These are phyloP conservation scores for Claviceps citrina DNA, from an alignment of 2,329 filamentous ascomycete species.

Conservation along the genomic window DNA sequence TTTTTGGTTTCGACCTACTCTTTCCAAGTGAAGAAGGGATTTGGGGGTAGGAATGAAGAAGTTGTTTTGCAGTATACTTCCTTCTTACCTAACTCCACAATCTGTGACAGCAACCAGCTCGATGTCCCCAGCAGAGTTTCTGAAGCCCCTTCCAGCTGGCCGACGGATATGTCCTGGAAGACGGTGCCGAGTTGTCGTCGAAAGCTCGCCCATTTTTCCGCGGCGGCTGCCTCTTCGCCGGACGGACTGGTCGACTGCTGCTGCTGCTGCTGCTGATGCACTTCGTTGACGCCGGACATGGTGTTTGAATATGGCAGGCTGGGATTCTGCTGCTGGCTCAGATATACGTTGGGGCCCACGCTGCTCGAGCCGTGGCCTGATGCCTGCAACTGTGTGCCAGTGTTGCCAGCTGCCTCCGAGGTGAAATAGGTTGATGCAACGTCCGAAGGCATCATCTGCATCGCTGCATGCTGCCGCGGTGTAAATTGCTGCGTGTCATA, in stretches of 20 bases:
- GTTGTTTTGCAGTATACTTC: no score
- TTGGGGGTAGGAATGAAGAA: background rate
- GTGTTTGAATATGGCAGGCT: slow-evolving; percentile 34
- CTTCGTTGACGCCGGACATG: slow-evolving; percentile 31
- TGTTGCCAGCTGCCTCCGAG: slow-evolving; percentile 28
- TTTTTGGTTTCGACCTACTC: no score
- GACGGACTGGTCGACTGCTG: background rate
- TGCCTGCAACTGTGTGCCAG: slow-evolving; percentile 37
- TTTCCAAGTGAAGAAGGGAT: no score
- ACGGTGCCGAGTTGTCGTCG: slow-evolving; percentile 47
- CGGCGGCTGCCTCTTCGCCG: slow-evolving; percentile 36
- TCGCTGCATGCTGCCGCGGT: slow-evolving; percentile 57
- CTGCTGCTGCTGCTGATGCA: slow-evolving; percentile 18
- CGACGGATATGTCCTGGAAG: slow-evolving; percentile 53
- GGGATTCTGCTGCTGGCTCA: slow-evolving; percentile 44
- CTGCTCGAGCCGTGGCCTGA: slow-evolving; percentile 31
- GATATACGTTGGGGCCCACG: slow-evolving; percentile 50
- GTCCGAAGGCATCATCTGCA: slow-evolving; percentile 48
- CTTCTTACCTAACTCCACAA: slow-evolving; percentile 38
- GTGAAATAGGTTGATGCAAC: slow-evolving; percentile 56
- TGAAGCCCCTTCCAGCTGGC: slow-evolving; percentile 33
- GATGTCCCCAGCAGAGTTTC: slow-evolving; percentile 38
- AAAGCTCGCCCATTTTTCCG: slow-evolving; percentile 54
- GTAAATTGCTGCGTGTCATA: slow-evolving; percentile 69
- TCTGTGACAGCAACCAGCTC: slow-evolving; percentile 40